Evolutionary conservation across 805 yeast species (phyloP).

Genomic region (Candida loeiensis): DNA sequence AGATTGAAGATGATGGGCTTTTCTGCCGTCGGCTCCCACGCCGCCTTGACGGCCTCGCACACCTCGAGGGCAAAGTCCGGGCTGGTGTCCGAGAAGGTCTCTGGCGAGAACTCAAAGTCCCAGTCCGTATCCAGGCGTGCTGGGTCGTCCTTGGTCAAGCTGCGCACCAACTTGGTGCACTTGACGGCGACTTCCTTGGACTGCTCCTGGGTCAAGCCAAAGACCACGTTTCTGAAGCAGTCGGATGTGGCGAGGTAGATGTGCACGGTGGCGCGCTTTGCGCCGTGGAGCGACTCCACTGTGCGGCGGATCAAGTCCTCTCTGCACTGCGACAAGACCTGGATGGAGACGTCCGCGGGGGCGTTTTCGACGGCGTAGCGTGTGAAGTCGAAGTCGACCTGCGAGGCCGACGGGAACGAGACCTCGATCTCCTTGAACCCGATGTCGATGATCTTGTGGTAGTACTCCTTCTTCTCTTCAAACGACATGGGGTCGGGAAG

Average conservation of each 20-base stretch:
- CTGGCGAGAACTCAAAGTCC: constrained; percentile 80
- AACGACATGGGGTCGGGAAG: constrained; percentile 85
- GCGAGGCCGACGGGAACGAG: constrained; percentile 78
- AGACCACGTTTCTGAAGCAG: constrained; percentile 69
- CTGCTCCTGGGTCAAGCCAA: constrained; percentile 58
- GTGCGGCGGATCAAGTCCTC: constrained; percentile 70
- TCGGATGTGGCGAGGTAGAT: constrained; percentile 75
- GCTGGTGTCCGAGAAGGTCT: constrained; percentile 69
- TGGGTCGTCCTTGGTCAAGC: constrained; percentile 68
- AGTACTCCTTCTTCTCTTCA: constrained; percentile 69
- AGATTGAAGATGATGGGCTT: constrained; percentile 73
- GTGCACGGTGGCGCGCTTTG: constrained; percentile 72
- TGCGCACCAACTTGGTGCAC: constrained; percentile 58
- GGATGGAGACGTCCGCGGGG: constrained; percentile 74
- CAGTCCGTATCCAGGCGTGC: constrained; percentile 50
- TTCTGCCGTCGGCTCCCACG: constrained; percentile 67
- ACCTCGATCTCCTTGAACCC: constrained; percentile 86
- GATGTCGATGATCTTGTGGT: constrained; percentile 61
- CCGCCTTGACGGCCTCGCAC: constrained; percentile 71
- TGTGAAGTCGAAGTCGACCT: constrained; percentile 77
- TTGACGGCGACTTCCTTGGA: constrained; percentile 58
- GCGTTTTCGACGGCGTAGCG: constrained; percentile 68
- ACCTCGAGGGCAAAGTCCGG: constrained; percentile 60
- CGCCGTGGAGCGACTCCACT: constrained; percentile 68
- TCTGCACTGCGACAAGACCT: constrained; percentile 73